These are phyloP conservation scores for Colletotrichum higginsianum DNA, from an alignment of 2,329 filamentous ascomycete genomes.

Conservation along the genomic window DNA sequence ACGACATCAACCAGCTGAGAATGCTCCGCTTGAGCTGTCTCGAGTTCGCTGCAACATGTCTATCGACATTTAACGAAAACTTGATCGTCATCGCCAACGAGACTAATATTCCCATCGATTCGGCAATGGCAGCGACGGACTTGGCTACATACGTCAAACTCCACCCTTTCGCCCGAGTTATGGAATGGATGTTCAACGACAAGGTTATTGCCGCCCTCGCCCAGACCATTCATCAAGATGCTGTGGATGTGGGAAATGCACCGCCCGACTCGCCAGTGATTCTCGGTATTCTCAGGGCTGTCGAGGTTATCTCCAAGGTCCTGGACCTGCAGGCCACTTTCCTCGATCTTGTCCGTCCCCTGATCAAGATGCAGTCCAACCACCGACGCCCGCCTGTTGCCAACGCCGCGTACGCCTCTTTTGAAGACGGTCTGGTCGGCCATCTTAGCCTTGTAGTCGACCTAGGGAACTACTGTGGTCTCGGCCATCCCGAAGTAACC, in stretches of 20 bases:
- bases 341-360: constrained; percentile 86
- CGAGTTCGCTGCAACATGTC: constrained; percentile 83
- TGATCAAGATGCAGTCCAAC: constrained; percentile 77
- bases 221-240: constrained; percentile 82
- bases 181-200: constrained; percentile 99
- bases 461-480: constrained; percentile 88
- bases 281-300: constrained; percentile 81
- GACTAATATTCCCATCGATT: constrained; percentile 81
- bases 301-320: constrained; percentile 87
- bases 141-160: constrained; percentile 85
- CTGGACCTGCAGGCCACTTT: constrained; percentile 93
- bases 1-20: constrained; percentile 78
- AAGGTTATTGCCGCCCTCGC: constrained; percentile 87
- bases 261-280: constrained; percentile 86
- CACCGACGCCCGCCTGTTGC: constrained; percentile 74
- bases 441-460: constrained; percentile 85
- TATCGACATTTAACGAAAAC: constrained; percentile 94
- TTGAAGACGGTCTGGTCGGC: constrained; percentile 91
- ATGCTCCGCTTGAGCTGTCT: constrained; percentile 86
- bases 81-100: constrained; percentile 88
- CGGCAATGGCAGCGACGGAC: constrained; percentile 80
- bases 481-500: constrained; percentile 85
- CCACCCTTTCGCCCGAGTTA: constrained; percentile 93
- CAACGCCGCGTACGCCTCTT: constrained; percentile 85
- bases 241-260: constrained; percentile 79